phyloP scores from a whole-genome alignment of 1,284 basidiomycete genomes.

The Athelia psychrophila region DNA sequence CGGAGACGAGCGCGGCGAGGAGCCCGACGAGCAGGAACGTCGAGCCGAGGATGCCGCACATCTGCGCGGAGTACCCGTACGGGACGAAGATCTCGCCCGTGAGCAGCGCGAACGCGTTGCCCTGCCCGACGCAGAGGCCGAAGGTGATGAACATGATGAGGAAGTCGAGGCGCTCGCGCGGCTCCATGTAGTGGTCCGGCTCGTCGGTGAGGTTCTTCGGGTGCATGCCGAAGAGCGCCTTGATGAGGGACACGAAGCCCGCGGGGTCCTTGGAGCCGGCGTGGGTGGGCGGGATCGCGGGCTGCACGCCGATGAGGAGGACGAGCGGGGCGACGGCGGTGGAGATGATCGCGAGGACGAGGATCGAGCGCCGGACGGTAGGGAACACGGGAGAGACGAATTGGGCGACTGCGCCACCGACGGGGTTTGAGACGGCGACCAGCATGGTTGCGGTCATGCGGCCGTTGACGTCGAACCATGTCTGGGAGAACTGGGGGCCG shows the following conservation, averaged over 20 bases:
- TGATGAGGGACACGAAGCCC: constrained; percentile 30
- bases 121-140: constrained; percentile 35
- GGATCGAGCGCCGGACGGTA: constrained; percentile 27
- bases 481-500: constrained; percentile 41
- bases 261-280: constrained; percentile 15
- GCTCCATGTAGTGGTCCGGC: constrained; percentile 26
- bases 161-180: constrained; percentile 41
- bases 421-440: constrained; percentile 35
- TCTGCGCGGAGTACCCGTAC: constrained; percentile 40
- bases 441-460: constrained; percentile 47
- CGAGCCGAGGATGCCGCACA: constrained; percentile 39
- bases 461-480: constrained; percentile 43
- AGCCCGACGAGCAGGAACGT: constrained; percentile 38
- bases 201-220: constrained; percentile 15
- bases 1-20: constrained; percentile 33
- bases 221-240: constrained; percentile 30
- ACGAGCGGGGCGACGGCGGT: constrained; percentile 30
- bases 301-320: constrained; percentile 31
- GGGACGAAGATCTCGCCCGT: constrained; percentile 29
- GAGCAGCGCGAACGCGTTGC: constrained; percentile 32
- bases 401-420: constrained; percentile 34
- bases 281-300: constrained; percentile 38
- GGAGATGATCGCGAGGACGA: constrained; percentile 39
- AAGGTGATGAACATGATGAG: constrained; percentile 34
- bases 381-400: constrained; percentile 33